Evolutionary conservation across 768 basidiomycete genomes (phyloP), one percentile per base, ranked within the genome.

Genomic region (Tricholoma terreum): DNA sequence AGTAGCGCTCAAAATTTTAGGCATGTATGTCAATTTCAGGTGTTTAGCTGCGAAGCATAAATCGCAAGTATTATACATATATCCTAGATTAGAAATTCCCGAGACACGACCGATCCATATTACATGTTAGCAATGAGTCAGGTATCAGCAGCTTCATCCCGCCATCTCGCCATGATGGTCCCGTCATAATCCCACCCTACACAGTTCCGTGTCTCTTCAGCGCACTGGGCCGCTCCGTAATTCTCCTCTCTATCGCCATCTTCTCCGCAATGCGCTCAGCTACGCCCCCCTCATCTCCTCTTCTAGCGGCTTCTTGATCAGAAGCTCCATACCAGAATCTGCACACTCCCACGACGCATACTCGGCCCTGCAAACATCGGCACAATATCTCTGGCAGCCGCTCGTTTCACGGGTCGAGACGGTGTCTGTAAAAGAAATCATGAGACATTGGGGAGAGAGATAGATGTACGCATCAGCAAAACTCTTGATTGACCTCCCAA

Each of bases 381-480:
- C 12, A 73, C 65, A 42, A 56, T 61, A 61, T 61, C 55, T 76
- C 72, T 1, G 90, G 90, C 17, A 92, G 71, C 55, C 87, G 86
- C 67, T 92, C 90, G 72, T 92, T 92, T 49, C 78, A 75, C 22
- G 87, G 65, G 71, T 92, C 90, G 34, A 84, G 83, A 19, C 84
- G 84, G 51, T 90, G 90, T 35, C 87, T 89, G 64, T 59, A 40
- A 36, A 38, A 22, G 17, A 33, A 35, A 42, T 43, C 24, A 52
- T 7, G 15, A 52, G 33, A 17, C 55, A 38, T 48, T 24, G 48
- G 19, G 50, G 43, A 51, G 57, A 49, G 49, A 53, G 45, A 31
- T 35, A 54, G 35, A 82, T 86, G 63, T 64, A 90, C 85, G 90
- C 90, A 59, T 91, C 88, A 65, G 82, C 86, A 73, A 92, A 92